Conservation (phyloP, 164 flowering plant species). For the Vitis cinerea region DNA sequence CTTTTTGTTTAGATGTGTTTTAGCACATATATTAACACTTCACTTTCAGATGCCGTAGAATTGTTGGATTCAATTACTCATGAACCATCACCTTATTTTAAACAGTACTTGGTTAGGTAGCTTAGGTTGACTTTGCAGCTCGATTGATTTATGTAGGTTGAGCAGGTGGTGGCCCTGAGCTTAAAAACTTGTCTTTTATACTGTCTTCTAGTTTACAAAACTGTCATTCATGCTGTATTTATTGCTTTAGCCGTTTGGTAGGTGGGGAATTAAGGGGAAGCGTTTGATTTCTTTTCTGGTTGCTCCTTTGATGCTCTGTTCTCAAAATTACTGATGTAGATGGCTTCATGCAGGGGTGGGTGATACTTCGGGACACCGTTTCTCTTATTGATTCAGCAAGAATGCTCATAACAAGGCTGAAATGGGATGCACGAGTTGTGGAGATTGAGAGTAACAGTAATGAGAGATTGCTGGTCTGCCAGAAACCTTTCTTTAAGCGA, state of each 20-base stretch:
- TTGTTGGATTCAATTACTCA: too few relatives aligned
- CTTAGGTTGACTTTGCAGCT: too few relatives aligned
- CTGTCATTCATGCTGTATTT: background rate
- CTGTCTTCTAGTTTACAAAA: background rate
- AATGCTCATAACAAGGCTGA: constrained; percentile 60
- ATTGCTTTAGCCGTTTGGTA: background rate
- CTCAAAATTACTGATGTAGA: constrained; percentile 1
- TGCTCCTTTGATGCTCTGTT: background rate
- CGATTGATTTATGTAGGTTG: too few relatives aligned
- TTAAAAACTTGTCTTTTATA: background rate
- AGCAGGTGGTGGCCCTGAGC: too few relatives aligned
- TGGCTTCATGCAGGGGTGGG: constrained; percentile 79
- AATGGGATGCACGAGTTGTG: constrained; percentile 94
- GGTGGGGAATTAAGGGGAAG: background rate
- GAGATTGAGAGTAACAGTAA: constrained; percentile 76
- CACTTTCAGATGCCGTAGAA: too few relatives aligned
- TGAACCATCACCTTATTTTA: too few relatives aligned
- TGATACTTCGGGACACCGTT: constrained; percentile 65
- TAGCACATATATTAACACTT: too few relatives aligned
- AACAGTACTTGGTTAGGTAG: too few relatives aligned
- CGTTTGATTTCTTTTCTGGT: background rate
- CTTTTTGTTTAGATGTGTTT: too few relatives aligned
- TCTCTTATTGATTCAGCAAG: constrained; percentile 66
- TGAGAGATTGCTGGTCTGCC: constrained; percentile 88
- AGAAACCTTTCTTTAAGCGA: constrained; percentile 85